Evolutionary conservation across 148 eudicot species (phyloP).

Genomic region (Heliamphora exappendiculata): DNA sequence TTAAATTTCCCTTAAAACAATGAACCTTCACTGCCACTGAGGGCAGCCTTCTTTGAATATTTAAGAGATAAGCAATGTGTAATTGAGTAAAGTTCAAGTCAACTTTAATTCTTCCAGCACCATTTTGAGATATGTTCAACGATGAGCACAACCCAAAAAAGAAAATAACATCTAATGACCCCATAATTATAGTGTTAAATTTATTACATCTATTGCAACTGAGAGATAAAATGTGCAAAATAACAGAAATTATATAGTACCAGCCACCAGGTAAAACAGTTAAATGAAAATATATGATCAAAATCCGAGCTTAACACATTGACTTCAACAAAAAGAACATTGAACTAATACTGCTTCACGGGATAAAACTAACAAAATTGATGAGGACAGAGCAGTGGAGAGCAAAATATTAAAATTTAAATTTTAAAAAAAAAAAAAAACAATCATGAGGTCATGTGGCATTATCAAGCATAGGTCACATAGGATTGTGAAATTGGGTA

Average conservation of each 20-base stretch:
- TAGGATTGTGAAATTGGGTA: neutral
- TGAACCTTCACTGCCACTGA: neutral
- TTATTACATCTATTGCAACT: neutral
- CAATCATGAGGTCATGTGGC: neutral
- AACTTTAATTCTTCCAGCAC: neutral
- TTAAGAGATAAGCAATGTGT: conserved; percentile 1
- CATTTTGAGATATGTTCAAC: neutral
- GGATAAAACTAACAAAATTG: neutral
- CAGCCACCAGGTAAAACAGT: neutral
- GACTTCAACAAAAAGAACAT: neutral
- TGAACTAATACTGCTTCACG: neutral
- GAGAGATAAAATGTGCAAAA: neutral
- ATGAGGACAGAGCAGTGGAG: neutral
- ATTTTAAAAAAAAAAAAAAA: neutral
- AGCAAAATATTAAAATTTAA: neutral
- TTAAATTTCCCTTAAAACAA: neutral
- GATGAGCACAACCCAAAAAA: neutral
- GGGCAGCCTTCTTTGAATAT: neutral
- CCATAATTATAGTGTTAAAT: neutral
- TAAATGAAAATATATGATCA: neutral
- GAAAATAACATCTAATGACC: neutral
- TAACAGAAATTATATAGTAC: neutral
- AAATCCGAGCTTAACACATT: neutral
- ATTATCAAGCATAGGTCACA: neutral
- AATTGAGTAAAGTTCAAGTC: neutral